Conservation (phyloP, 345 rosid genomes). For the Crucihimalaya himalaica region DNA sequence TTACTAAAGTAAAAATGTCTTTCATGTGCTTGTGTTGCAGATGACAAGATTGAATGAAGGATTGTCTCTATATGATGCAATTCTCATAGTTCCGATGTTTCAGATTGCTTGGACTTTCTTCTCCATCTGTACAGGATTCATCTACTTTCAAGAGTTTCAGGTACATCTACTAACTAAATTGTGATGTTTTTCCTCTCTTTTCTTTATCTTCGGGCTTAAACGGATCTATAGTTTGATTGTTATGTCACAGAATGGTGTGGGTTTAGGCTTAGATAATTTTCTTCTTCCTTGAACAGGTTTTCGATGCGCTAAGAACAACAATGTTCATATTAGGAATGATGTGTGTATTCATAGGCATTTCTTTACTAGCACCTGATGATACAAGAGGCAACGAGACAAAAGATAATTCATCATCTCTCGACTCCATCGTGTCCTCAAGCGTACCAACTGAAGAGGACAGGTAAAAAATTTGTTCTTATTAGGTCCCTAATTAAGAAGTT, state of each 20-base stretch:
- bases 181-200: background rate
- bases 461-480: constrained; percentile 38
- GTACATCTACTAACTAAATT: constrained; percentile 41
- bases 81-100: constrained; percentile 98
- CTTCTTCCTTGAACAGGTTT: constrained; percentile 56
- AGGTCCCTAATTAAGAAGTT: background rate
- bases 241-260: background rate
- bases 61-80: constrained; percentile 85
- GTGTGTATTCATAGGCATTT: constrained; percentile 85
- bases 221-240: background rate
- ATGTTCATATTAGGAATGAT: constrained; percentile 95
- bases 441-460: constrained; percentile 68
- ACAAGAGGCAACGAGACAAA: constrained; percentile 74
- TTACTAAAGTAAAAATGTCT: constrained; percentile 18
- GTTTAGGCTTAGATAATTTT: constrained; percentile 6
- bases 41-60: constrained; percentile 98
- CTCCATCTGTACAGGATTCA: constrained; percentile 97
- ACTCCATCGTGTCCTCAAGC: constrained; percentile 55
- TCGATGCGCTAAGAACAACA: constrained; percentile 81
- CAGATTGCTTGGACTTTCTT: constrained; percentile 99
- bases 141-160: constrained; percentile 99
- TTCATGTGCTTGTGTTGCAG: constrained; percentile 47
- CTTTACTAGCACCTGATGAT: constrained; percentile 95
- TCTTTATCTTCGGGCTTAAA: background rate
- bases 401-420: constrained; percentile 60